Percentiles rank a stretch among this genome's conserved stretches.
Evolutionary conservation across 164 flowering plant genomes (phyloP).

Genomic region (Chimonanthus praecox): DNA sequence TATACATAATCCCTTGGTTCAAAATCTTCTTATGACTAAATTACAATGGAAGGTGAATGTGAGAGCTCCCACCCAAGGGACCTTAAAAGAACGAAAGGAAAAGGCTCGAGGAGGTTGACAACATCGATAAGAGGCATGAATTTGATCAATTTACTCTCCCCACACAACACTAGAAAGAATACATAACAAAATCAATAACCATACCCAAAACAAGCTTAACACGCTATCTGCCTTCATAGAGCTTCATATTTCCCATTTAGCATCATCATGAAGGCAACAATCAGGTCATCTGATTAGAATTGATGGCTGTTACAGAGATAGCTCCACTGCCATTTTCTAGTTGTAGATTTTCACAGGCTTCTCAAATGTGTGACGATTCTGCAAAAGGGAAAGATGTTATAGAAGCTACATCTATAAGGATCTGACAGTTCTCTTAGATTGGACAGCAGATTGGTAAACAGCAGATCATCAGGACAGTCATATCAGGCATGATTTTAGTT

Average conservation of each 20-base stretch:
- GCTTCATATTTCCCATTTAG: neutral
- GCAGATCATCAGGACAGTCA: neutral
- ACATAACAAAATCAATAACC: slow-evolving; percentile 13
- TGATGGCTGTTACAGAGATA: slow-evolving; percentile 11
- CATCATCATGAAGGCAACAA: slow-evolving; percentile 1
- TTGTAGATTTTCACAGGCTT: slow-evolving; percentile 91
- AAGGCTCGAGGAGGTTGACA: slow-evolving; percentile 16
- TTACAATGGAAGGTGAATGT: slow-evolving; percentile 30
- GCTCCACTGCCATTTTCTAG: slow-evolving; percentile 23
- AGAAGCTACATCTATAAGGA: neutral
- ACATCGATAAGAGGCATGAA: slow-evolving; percentile 9
- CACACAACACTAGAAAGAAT: slow-evolving; percentile 22
- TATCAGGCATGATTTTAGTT: neutral
- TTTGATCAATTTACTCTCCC: slow-evolving; percentile 11
- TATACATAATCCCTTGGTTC: slow-evolving; percentile 37
- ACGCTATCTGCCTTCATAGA: neutral
- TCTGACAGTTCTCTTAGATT: neutral
- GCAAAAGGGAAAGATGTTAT: slow-evolving; percentile 21
- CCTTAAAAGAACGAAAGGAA: slow-evolving; percentile 3
- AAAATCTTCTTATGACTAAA: slow-evolving; percentile 49
- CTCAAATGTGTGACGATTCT: slow-evolving; percentile 87
- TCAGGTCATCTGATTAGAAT: slow-evolving; percentile 9
- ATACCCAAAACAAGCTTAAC: slow-evolving; percentile 10
- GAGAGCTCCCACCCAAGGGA: slow-evolving; percentile 21
- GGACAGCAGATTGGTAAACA: neutral